Percentiles rank a stretch among this genome's conserved stretches.
Conservation (phyloP, 306 rosid genomes). For the Lotus japonicus region DNA sequence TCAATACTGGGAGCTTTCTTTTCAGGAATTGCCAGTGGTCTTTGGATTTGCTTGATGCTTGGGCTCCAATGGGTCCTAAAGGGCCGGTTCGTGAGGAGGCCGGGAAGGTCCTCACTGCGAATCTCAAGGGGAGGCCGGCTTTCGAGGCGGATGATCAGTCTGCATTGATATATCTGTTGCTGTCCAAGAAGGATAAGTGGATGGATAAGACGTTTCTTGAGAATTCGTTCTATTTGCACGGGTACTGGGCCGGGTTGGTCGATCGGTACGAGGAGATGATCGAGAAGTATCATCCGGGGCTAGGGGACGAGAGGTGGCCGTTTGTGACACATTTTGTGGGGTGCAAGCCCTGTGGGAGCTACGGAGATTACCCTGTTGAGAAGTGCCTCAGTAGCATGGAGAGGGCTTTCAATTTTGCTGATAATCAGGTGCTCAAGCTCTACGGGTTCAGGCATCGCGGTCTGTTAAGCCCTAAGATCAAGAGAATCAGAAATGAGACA, state of each 20-base stretch:
- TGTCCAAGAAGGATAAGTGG: slow-evolving; percentile 83
- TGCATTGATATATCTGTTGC: slow-evolving; percentile 78
- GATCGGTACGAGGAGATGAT: slow-evolving; percentile 96
- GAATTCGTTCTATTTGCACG: slow-evolving; percentile 90
- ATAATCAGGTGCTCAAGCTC: slow-evolving; percentile 84
- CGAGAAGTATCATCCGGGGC: slow-evolving; percentile 91
- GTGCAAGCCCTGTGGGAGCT: slow-evolving; percentile 99
- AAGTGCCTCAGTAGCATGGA: slow-evolving; percentile 92
- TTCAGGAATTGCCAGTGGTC: slow-evolving; percentile 96
- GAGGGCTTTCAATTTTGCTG: slow-evolving; percentile 96
- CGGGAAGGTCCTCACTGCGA: slow-evolving; percentile 73
- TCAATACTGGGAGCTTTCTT: slow-evolving; percentile 86
- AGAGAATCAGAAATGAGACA: slow-evolving; percentile 87
- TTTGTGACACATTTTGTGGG: slow-evolving; percentile 98
- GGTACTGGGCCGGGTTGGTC: slow-evolving; percentile 97
- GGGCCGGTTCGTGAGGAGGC: slow-evolving; percentile 83
- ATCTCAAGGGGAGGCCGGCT: slow-evolving; percentile 91
- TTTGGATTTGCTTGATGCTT: slow-evolving; percentile 87
- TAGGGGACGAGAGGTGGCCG: slow-evolving; percentile 99
- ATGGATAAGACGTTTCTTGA: slow-evolving; percentile 89
- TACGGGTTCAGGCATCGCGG: slow-evolving; percentile 94
- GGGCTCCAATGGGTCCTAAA: slow-evolving; percentile 99
- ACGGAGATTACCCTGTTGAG: slow-evolving; percentile 96
- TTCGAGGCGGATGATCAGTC: slow-evolving; percentile 99
- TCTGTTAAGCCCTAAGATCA: slow-evolving; percentile 85